These are phyloP conservation scores for Nothophoma quercina DNA, from an alignment of 2,329 filamentous ascomycete genomes.

Conservation along the genomic window DNA sequence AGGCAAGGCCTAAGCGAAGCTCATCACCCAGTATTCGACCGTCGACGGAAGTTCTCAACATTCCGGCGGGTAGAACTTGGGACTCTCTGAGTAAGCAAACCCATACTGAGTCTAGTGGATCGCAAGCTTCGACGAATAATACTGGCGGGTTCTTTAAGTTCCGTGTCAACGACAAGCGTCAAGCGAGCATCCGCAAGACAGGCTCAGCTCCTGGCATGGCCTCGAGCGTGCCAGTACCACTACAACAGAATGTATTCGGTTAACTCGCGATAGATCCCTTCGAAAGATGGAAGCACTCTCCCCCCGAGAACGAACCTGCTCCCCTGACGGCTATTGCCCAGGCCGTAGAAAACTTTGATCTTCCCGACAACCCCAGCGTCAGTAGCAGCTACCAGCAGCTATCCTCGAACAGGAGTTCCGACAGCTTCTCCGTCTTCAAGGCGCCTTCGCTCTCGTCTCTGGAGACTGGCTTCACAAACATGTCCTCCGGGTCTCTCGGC, in stretches of 20 bases:
- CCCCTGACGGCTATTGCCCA: slow-evolving; percentile 69
- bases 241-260: slow-evolving; percentile 38
- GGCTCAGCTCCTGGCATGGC: slow-evolving; percentile 7
- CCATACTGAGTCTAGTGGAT: slow-evolving; percentile 18
- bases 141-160: slow-evolving; percentile 35
- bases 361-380: slow-evolving; percentile 39
- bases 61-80: slow-evolving; percentile 69
- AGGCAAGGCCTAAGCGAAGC: slow-evolving; percentile 72
- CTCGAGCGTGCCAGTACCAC: slow-evolving; percentile 16
- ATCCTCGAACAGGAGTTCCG: slow-evolving; percentile 58
- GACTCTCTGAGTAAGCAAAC: slow-evolving; percentile 50
- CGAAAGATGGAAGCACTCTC: slow-evolving; percentile 74
- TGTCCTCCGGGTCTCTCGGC: slow-evolving; percentile 62
- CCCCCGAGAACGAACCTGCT: slow-evolving; percentile 74
- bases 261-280: slow-evolving; percentile 65
- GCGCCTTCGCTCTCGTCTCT: slow-evolving; percentile 63
- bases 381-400: slow-evolving; percentile 56
- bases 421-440: slow-evolving; percentile 58
- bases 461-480: slow-evolving; percentile 58
- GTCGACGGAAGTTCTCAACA: slow-evolving; percentile 72
- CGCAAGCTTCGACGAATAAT: background rate
- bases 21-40: slow-evolving; percentile 73
- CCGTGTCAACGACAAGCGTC: slow-evolving; percentile 18
- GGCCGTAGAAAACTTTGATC: slow-evolving; percentile 58
- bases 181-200: background rate